These are phyloP conservation scores for Coniosporium apollinis DNA, from an alignment of 495 filamentous ascomycete genomes.

Conservation along the genomic window DNA sequence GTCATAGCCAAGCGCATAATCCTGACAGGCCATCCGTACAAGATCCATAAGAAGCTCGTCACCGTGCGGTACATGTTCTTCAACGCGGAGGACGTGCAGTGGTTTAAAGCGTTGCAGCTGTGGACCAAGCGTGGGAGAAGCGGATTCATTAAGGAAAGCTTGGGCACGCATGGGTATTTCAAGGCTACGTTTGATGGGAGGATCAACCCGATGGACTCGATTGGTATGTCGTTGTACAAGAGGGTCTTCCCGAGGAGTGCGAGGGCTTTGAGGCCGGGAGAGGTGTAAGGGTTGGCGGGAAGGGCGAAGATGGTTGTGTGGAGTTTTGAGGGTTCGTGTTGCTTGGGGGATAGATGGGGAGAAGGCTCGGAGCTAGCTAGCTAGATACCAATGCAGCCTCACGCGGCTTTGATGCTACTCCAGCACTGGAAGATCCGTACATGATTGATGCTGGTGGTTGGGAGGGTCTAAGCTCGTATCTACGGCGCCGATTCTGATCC, in stretches of 20 bases:
- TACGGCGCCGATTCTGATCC: no score
- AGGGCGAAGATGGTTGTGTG: no score
- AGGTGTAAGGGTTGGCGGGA: slow-evolving; percentile 1
- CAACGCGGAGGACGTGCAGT: slow-evolving; percentile 80
- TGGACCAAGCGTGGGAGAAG: slow-evolving; percentile 83
- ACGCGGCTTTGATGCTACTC: no score
- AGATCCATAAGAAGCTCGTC: slow-evolving; percentile 93
- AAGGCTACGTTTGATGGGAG: slow-evolving; percentile 94
- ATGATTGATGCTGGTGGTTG: no score
- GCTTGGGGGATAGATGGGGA: no score
- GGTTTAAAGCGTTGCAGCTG: slow-evolving; percentile 90
- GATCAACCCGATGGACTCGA: slow-evolving; percentile 84
- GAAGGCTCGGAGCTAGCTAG: no score
- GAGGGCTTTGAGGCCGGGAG: slow-evolving; percentile 21
- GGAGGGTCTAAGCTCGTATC: no score
- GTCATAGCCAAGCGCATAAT: slow-evolving; percentile 90
- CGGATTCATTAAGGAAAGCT: slow-evolving; percentile 79
- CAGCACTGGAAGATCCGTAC: no score
- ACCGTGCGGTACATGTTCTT: slow-evolving; percentile 99
- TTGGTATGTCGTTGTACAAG: slow-evolving; percentile 90
- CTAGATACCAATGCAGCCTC: no score
- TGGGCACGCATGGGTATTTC: slow-evolving; percentile 97
- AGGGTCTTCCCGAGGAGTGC: slow-evolving; percentile 70
- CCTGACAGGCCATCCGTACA: slow-evolving; percentile 88
- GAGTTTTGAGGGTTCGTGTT: no score